Evolutionary conservation across 441 rosid species (phyloP), one percentile per base, ranked within the genome.

Genomic region (Kokia cookei): DNA sequence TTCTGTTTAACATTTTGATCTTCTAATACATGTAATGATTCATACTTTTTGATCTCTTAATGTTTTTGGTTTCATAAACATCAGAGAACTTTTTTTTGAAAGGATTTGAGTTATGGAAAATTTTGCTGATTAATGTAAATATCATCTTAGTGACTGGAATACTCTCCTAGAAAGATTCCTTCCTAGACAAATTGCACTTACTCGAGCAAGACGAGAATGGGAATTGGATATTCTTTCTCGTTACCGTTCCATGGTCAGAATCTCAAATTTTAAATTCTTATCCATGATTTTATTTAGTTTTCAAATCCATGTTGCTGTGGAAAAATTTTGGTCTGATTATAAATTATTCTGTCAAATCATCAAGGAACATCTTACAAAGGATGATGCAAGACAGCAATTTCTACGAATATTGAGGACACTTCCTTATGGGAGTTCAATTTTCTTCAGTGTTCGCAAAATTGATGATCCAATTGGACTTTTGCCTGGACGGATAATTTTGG

Each of bases 391-490:
- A 70, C 98, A 92, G 50, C 99, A 96, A 76, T 96, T 96, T 84
- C 83, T 93, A 72, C 89, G 94, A 76, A 89, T 91, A 81, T 74
- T 96, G 80, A 85, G 94, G 79, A 83, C 88, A 61, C 87, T 96
- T 76, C 98, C 98, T 59, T 96, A 96, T 75, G 98, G 99, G 57
- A 93, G 88, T 79, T 93, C 99, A 7, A 93, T 96, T 37, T 96
- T 96, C 87, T 96, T 93, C 61, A 81, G 97, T 50, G 97, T 93
- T 63, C 94, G 97, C 69, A 96, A 96, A 84, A 96, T 96, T 77
- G 98, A 93, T 83, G 99, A 96, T 90, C 99, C 99, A 2, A 96
- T 93, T 80, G 99, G 98, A 43, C 97, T 96, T 83, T 82, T 96
- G 77, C 99, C 98, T 0, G 99, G 99, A 58, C 79, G 97, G 71